Conservation (phyloP, 352 stramenopile genomes). For the Globisporangium camurandrum region DNA sequence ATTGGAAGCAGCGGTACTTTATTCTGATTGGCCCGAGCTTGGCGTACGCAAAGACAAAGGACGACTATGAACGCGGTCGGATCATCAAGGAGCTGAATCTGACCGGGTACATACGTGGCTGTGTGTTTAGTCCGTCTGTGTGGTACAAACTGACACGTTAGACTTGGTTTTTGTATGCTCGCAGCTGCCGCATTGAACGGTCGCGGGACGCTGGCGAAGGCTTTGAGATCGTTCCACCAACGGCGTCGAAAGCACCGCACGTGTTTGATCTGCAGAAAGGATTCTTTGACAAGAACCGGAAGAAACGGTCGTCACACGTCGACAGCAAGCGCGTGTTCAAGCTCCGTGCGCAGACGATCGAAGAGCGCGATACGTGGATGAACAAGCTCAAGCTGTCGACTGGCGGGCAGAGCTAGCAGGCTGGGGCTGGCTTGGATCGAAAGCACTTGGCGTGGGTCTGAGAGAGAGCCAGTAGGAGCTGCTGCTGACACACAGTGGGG, state of each 20-base stretch:
- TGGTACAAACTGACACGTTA: too few relatives aligned
- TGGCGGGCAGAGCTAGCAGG: slow-evolving; percentile 23
- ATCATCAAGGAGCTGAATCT: slow-evolving; percentile 84
- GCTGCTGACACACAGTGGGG: too few relatives aligned
- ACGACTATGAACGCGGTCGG: slow-evolving; percentile 80
- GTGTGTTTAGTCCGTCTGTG: background rate
- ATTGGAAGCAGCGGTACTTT: slow-evolving; percentile 88
- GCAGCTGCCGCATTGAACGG: slow-evolving; percentile 61
- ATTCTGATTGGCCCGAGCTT: slow-evolving; percentile 63
- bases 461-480: too few relatives aligned
- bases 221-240: slow-evolving; percentile 69
- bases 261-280: slow-evolving; percentile 72
- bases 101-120: slow-evolving; percentile 37
- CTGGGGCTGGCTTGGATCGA: too few relatives aligned
- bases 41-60: slow-evolving; percentile 80
- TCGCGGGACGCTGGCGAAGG: slow-evolving; percentile 74
- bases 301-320: slow-evolving; percentile 57
- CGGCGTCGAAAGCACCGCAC: slow-evolving; percentile 37
- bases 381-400: slow-evolving; percentile 55
- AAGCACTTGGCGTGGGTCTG: too few relatives aligned
- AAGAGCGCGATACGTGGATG: slow-evolving; percentile 80
- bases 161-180: background rate
- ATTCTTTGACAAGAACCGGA: slow-evolving; percentile 77
- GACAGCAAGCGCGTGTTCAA: slow-evolving; percentile 79
- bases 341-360: slow-evolving; percentile 72